Conservation (phyloP, 768 basidiomycete species). For the Kwoniella newhampshirensis region DNA sequence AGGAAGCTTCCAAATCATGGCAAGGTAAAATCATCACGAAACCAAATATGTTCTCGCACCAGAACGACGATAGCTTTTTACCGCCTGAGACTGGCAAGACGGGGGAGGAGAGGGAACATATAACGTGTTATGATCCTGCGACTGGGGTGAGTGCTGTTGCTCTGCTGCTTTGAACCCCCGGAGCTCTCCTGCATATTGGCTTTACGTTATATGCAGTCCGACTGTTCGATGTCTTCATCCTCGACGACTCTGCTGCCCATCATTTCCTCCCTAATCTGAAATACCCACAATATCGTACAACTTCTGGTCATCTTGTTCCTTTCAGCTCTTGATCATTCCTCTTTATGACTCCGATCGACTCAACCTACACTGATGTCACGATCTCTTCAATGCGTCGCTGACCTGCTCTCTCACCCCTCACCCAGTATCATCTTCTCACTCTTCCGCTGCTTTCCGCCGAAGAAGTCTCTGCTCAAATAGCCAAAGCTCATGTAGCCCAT, state of each 20-base stretch:
- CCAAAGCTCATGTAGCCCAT: conserved; percentile 66
- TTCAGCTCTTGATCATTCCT: not conserved
- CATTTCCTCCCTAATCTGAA: too few species aligned
- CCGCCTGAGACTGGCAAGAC: conserved; percentile 24
- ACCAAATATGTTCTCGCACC: conserved; percentile 45
- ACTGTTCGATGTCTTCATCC: too few species aligned
- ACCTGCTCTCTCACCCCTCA: too few species aligned
- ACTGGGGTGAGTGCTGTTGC: conserved; percentile 59
- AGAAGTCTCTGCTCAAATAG: conserved; percentile 74
- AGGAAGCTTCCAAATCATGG: conserved; percentile 39
- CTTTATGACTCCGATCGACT: not conserved
- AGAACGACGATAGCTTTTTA: conserved; percentile 25
- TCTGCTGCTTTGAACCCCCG: too few species aligned
- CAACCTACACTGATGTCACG: too few species aligned
- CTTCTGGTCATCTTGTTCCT: too few species aligned
- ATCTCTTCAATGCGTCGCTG: too few species aligned
- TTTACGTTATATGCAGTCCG: too few species aligned
- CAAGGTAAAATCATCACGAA: conserved; percentile 26
- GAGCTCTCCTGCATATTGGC: too few species aligned
- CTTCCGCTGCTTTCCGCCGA: conserved; percentile 69
- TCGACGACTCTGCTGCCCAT: too few species aligned
- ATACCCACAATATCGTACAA: too few species aligned
- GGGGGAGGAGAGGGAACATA: conserved; percentile 58
- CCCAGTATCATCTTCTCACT: conserved; percentile 69
- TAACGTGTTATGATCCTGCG: conserved; percentile 90